Evolutionary conservation across 805 yeast genomes (phyloP).

Genomic region (Pichia nakasei): DNA sequence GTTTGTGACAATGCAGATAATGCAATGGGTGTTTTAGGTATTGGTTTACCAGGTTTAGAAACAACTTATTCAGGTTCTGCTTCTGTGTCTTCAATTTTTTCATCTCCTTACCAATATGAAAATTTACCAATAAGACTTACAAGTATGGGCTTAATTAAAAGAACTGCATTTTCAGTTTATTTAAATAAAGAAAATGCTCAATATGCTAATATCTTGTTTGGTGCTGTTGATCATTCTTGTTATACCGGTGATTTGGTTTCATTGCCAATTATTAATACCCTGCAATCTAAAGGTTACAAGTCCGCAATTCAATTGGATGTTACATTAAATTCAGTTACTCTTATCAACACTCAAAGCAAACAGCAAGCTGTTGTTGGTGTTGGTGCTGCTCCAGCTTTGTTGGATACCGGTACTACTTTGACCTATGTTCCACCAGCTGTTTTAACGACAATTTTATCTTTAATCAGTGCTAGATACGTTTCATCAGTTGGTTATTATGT

Average conservation of each 20-base stretch:
- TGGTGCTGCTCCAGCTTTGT: constrained; percentile 31
- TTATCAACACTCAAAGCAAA: constrained; percentile 9
- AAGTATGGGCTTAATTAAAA: constrained; percentile 44
- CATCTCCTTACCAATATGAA: constrained; percentile 35
- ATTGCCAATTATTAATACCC: constrained; percentile 42
- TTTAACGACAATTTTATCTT: constrained; percentile 17
- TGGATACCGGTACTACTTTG: constrained; percentile 55
- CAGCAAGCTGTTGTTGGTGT: constrained; percentile 16
- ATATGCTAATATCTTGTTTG: constrained; percentile 55
- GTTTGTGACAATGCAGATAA: constrained; percentile 61
- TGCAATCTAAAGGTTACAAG: constrained; percentile 25
- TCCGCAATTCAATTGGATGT: constrained; percentile 40
- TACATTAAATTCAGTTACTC: constrained; percentile 33
- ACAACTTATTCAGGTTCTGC: constrained; percentile 34
- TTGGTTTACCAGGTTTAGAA: constrained; percentile 64
- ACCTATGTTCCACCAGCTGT: constrained; percentile 35
- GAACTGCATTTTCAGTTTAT: constrained; percentile 52
- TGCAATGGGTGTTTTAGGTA: constrained; percentile 61
- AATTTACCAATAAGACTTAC: constrained; percentile 61
- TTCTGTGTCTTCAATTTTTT: constrained; percentile 6
- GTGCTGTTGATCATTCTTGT: constrained; percentile 61
- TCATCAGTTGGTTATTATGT: constrained; percentile 35
- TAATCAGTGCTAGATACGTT: constrained; percentile 36
- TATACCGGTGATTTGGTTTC: constrained; percentile 44
- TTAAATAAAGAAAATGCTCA: constrained; percentile 36